These are phyloP conservation scores for Glycine tomentella DNA, from an alignment of 306 rosid genomes.

Conservation along the genomic window DNA sequence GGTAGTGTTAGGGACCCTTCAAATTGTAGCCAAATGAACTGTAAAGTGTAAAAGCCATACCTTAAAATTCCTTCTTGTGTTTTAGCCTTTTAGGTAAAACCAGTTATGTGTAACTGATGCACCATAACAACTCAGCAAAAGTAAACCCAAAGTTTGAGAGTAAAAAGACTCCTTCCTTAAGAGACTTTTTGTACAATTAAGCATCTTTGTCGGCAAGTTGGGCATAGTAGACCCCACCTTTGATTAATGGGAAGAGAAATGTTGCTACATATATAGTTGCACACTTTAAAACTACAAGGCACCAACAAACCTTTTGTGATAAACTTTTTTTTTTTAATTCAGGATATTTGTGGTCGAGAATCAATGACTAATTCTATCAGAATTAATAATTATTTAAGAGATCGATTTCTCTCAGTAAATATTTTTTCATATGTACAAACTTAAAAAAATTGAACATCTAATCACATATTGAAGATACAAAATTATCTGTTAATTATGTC, in stretches of 20 bases:
- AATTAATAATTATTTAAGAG: background rate
- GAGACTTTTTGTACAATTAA: constrained; percentile 51
- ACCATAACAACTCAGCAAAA: constrained; percentile 1
- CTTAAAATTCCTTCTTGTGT: constrained; percentile 22
- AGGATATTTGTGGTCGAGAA: accelerated
- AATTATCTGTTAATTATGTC: background rate
- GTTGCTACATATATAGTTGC: constrained; percentile 39
- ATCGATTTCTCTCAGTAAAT: too few species aligned
- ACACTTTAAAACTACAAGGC: constrained; percentile 51
- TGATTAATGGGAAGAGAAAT: constrained; percentile 39
- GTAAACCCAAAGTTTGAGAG: constrained; percentile 13
- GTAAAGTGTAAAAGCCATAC: constrained; percentile 44
- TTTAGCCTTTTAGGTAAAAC: constrained; percentile 42
- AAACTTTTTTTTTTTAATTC: background rate
- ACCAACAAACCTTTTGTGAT: constrained; percentile 38
- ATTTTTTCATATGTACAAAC: too few species aligned
- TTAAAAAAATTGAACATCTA: too few species aligned
- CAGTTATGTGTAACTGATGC: constrained; percentile 12
- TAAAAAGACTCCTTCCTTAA: constrained; percentile 19
- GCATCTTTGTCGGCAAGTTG: constrained; percentile 69
- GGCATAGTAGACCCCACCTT: constrained; percentile 54
- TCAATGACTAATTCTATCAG: background rate
- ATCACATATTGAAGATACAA: background rate
- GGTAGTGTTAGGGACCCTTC: constrained; percentile 32
- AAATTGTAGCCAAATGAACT: constrained; percentile 50